A percentile compares a stretch with the other conserved stretches of the same genome.
phyloP scores from a whole-genome alignment of 768 basidiomycete species.

The Gloeopeniophorella convolvens region DNA sequence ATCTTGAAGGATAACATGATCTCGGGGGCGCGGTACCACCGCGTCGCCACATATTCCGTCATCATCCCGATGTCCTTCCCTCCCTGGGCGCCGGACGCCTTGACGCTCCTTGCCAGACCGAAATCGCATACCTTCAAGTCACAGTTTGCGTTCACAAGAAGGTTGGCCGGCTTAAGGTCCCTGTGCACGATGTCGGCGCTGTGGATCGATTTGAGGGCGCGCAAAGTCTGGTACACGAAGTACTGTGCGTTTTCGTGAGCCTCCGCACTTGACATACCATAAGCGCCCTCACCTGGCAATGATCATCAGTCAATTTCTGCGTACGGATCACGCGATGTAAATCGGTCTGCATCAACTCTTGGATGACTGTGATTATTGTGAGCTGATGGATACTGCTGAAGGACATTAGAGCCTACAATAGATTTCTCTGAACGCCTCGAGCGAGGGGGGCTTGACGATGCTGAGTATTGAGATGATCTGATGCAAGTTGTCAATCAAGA shows the following conservation, averaged over 20 bases:
- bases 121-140: slow-evolving; percentile 90
- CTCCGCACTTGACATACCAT: not conserved
- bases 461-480: slow-evolving; percentile 92
- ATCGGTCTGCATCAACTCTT: slow-evolving; percentile 88
- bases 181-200: slow-evolving; percentile 76
- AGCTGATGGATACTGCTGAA: not conserved
- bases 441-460: slow-evolving; percentile 72
- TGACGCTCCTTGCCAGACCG: slow-evolving; percentile 67
- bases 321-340: slow-evolving; percentile 88
- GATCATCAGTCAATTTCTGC: slow-evolving; percentile 86
- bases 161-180: slow-evolving; percentile 81
- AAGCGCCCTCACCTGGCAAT: slow-evolving; percentile 53
- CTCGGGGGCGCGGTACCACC: slow-evolving; percentile 92
- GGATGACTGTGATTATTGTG: slow-evolving; percentile 47
- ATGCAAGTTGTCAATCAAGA: not conserved
- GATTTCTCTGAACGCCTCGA: slow-evolving; percentile 80
- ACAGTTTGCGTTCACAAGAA: slow-evolving; percentile 84
- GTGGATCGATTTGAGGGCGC: slow-evolving; percentile 86
- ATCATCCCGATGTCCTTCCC: slow-evolving; percentile 63
- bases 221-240: slow-evolving; percentile 78
- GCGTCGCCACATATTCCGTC: slow-evolving; percentile 85
- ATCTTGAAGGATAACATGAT: slow-evolving; percentile 94
- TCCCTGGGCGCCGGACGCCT: slow-evolving; percentile 42
- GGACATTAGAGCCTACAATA: slow-evolving; percentile 47
- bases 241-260: slow-evolving; percentile 40